Evolutionary conservation across 169 alveolate species (phyloP), one percentile per base, ranked within the genome.

Genomic region (Cryptosporidium meleagridis): DNA sequence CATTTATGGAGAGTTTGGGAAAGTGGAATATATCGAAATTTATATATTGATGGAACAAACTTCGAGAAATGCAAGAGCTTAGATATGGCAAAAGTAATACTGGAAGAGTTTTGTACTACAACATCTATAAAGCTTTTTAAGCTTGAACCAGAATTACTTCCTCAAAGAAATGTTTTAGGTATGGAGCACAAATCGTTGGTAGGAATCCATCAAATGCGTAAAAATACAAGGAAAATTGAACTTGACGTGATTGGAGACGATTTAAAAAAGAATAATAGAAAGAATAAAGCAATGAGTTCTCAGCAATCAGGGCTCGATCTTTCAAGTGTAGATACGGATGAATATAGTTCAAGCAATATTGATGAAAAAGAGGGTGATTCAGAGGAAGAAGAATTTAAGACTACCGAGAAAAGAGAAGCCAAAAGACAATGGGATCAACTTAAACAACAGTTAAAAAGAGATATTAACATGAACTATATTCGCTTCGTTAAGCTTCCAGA

Each of bases 71-170:
- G 80, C n/a, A 26, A 12, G 3, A 62, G 70, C 29, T 33, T 80
- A 14, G 89, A 80, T 16, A 80, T 80, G 75, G 89, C 89, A 31
- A 80, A 80, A 65, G n/a, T 26, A 10, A 48, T 80, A 26, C 33
- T 80, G 16, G 89, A 80, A 29, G 89, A 80, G 10, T 80, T 80
- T 65, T 80, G 89, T 41, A 80, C 89, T 5, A 16, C 41, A 44
- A 21, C 89, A 9, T 59, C 89, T 10, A 45, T 39, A 6, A 44
- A 37, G 39, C 75, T 80, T 9, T 80, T 61, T 41, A 80, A 80
- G 53, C 12, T 80, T 6, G 44, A 26, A 14, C 71, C 86, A 18
- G 45, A 41, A 58, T 4, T 58, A 2, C 70, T 73, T n/a, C 70
- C 86, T 53, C 72, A 9, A 73, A 73, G 86, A 41, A 53, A 73